Percentiles rank a stretch among this genome's conserved stretches.
Evolutionary conservation across 1,284 basidiomycete species (phyloP).

Genomic region (Microbotryum lychnidis-dioicae): DNA sequence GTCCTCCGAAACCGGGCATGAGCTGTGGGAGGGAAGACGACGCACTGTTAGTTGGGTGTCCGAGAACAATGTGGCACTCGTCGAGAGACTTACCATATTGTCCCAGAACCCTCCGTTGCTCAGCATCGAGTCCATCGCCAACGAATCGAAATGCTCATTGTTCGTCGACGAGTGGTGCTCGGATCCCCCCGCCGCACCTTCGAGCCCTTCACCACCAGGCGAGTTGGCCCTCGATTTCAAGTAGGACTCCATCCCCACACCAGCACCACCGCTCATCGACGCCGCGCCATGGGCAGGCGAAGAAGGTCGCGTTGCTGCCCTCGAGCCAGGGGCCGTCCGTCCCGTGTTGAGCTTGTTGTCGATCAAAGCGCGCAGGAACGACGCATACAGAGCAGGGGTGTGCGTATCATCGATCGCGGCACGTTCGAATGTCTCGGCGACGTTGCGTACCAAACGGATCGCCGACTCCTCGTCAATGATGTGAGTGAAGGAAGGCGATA

Average conservation of each 20-base stretch:
- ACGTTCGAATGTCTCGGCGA: conserved; percentile 23
- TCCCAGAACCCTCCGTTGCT: conserved; percentile 6
- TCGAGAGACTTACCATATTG: neutral
- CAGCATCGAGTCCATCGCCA: conserved; percentile 13
- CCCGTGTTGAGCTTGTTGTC: conserved; percentile 29
- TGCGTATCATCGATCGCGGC: conserved; percentile 47
- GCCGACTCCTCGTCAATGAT: conserved; percentile 30
- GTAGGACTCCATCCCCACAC: too few species aligned
- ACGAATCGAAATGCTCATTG: neutral
- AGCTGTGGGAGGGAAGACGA: neutral
- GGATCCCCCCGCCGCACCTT: neutral
- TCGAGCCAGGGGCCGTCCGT: conserved; percentile 24
- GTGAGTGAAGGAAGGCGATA: conserved; percentile 25
- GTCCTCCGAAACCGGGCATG: conserved; percentile 9
- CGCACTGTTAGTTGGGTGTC: neutral
- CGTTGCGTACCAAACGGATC: conserved; percentile 26
- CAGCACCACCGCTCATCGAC: too few species aligned
- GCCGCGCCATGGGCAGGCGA: conserved; percentile 7
- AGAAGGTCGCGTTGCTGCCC: conserved; percentile 21
- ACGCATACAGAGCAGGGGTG: conserved; percentile 75
- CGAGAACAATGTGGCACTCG: too few species aligned
- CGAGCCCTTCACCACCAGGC: neutral
- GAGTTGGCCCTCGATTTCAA: neutral
- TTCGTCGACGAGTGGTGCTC: neutral
- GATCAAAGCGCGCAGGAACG: conserved; percentile 65